phyloP scores from a whole-genome alignment of 2,329 filamentous ascomycete genomes.

The Rutstroemia sp. region DNA sequence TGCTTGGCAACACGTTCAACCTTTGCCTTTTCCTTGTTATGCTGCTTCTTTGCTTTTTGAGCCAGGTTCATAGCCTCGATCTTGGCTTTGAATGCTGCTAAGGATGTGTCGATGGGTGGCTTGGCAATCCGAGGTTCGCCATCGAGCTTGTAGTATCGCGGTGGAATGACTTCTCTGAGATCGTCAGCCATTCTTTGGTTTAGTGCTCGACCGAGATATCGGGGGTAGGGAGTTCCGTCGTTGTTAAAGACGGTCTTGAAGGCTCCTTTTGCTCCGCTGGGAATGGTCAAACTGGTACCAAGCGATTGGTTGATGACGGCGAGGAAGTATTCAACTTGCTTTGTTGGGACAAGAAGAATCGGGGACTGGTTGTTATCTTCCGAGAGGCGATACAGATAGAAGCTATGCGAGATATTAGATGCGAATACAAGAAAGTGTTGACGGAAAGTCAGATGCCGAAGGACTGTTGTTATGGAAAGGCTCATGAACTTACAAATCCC shows the following conservation, averaged over 20 bases:
- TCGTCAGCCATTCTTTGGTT: conserved; percentile 32
- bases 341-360: conserved; percentile 59
- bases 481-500: conserved; percentile 64
- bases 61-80: conserved; percentile 45
- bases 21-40: conserved; percentile 41
- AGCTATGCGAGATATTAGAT: conserved; percentile 38
- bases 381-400: conserved; percentile 54
- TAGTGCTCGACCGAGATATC: conserved; percentile 54
- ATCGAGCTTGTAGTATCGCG: conserved; percentile 20
- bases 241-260: conserved; percentile 57
- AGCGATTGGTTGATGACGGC: conserved; percentile 55
- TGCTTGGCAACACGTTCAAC: conserved; percentile 43
- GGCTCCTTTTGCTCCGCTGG: conserved; percentile 40
- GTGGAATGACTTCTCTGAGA: conserved; percentile 28
- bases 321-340: conserved; percentile 59
- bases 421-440: background rate
- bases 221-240: conserved; percentile 54
- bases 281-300: conserved; percentile 48
- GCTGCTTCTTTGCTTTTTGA: conserved; percentile 37
- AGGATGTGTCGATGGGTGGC: conserved; percentile 30
- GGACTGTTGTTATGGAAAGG: background rate
- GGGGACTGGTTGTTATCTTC: conserved; percentile 41
- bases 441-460: background rate
- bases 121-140: conserved; percentile 22
- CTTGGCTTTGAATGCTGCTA: conserved; percentile 45